These are phyloP conservation scores for Stagonosporopsis tanaceti DNA, from an alignment of 2,329 filamentous ascomycete species.

Conservation along the genomic window DNA sequence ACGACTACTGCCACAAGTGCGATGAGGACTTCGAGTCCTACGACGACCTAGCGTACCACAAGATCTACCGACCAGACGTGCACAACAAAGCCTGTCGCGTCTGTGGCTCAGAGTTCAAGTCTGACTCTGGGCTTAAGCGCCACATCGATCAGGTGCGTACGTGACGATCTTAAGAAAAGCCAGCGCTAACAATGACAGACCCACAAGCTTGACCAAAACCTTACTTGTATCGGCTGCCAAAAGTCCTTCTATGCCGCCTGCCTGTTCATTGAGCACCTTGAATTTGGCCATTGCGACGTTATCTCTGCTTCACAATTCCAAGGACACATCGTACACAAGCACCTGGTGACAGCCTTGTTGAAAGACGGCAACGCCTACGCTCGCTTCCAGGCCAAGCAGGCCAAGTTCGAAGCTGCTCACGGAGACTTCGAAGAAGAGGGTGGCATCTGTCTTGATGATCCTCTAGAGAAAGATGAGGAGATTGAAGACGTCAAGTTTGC, in stretches of 20 bases:
- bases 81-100: conserved; percentile 64
- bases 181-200: conserved; percentile 42
- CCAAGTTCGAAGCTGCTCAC: conserved; percentile 35
- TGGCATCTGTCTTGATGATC: conserved; percentile 30
- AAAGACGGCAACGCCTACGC: conserved; percentile 23
- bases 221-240: conserved; percentile 63
- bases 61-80: conserved; percentile 45
- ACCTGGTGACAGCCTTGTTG: conserved; percentile 52
- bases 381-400: conserved; percentile 42
- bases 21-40: conserved; percentile 56
- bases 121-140: conserved; percentile 57
- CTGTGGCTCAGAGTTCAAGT: conserved; percentile 65
- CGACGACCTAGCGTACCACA: conserved; percentile 58
- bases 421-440: conserved; percentile 43
- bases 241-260: conserved; percentile 58
- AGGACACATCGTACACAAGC: conserved; percentile 60
- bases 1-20: conserved; percentile 58
- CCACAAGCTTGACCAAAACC: conserved; percentile 59
- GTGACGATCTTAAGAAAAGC: background rate
- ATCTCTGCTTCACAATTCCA: conserved; percentile 56
- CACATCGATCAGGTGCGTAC: conserved; percentile 61
- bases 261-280: conserved; percentile 62
- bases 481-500: conserved; percentile 29
- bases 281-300: conserved; percentile 58
- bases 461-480: conserved; percentile 28